phyloP scores from a whole-genome alignment of 306 rosid genomes.

The Crataegus laevigata region DNA sequence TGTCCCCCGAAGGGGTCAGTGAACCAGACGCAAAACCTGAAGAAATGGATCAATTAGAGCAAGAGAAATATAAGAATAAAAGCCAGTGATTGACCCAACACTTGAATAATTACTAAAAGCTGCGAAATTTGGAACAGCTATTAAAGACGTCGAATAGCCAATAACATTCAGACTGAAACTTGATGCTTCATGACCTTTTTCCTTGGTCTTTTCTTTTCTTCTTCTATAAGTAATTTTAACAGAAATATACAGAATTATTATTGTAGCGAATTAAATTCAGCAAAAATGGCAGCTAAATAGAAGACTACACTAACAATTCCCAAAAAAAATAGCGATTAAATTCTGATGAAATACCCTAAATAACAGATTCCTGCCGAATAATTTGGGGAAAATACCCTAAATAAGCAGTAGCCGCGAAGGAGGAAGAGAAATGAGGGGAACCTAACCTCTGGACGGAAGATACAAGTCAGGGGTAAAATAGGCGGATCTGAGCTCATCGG shows the following conservation, averaged over 20 bases:
- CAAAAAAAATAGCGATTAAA: not conserved
- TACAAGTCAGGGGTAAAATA: constrained; percentile 1
- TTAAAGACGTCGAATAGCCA: not conserved
- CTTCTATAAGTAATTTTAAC: not conserved
- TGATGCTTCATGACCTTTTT: not conserved
- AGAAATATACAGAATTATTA: not conserved
- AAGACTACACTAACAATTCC: not conserved
- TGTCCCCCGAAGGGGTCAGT: constrained; percentile 36
- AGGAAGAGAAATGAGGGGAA: not conserved
- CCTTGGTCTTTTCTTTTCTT: not conserved
- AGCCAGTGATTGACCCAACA: not conserved
- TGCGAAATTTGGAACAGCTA: not conserved
- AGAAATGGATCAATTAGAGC: constrained; percentile 1
- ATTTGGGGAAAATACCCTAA: not conserved
- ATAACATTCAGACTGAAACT: not conserved
- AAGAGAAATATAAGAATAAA: not conserved
- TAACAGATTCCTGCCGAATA: not conserved
- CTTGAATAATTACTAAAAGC: not conserved
- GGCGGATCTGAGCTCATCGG: constrained; percentile 26
- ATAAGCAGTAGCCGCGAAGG: not conserved
- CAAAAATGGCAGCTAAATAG: not conserved
- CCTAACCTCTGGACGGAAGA: constrained; percentile 29
- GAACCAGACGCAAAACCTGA: constrained; percentile 60
- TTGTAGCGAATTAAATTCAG: not conserved
- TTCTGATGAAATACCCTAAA: not conserved